Percentiles rank a stretch among this genome's conserved stretches.
Evolutionary conservation across 441 rosid species (phyloP).

Genomic region (Mallotus repandus): DNA sequence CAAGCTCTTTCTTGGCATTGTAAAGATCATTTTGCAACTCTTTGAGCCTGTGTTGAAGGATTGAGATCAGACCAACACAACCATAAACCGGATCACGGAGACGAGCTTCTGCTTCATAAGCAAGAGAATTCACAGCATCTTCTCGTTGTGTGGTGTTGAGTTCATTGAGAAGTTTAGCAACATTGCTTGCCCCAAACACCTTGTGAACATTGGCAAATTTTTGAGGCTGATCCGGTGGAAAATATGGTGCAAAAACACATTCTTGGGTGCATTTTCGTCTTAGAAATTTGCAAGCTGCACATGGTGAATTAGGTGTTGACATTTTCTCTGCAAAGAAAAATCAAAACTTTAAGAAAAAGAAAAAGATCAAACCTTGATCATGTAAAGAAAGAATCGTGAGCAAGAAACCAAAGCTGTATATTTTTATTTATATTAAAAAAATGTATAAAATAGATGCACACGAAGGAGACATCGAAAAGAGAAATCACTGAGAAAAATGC

Average conservation of each 20-base stretch:
- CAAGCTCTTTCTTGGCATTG: slow-evolving; percentile 64
- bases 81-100: slow-evolving; percentile 87
- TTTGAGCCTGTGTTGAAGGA: slow-evolving; percentile 69
- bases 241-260: slow-evolving; percentile 91
- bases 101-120: slow-evolving; percentile 82
- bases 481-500: slow-evolving; percentile 21
- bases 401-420: neutral
- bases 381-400: neutral
- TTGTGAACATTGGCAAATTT: slow-evolving; percentile 76
- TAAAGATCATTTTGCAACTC: slow-evolving; percentile 51
- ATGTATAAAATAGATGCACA: neutral
- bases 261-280: slow-evolving; percentile 88
- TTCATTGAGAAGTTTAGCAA: slow-evolving; percentile 76
- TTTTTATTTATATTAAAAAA: too few relatives aligned
- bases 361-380: neutral
- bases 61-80: slow-evolving; percentile 75
- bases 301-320: slow-evolving; percentile 83
- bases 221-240: slow-evolving; percentile 87
- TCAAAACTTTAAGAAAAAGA: neutral
- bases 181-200: slow-evolving; percentile 89
- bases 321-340: slow-evolving; percentile 21
- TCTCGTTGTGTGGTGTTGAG: slow-evolving; percentile 60
- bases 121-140: slow-evolving; percentile 85
- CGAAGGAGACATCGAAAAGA: slow-evolving; percentile 26
- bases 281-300: slow-evolving; percentile 87